Conservation (phyloP, 2,329 filamentous ascomycete genomes). For the Talaromyces sp. region DNA sequence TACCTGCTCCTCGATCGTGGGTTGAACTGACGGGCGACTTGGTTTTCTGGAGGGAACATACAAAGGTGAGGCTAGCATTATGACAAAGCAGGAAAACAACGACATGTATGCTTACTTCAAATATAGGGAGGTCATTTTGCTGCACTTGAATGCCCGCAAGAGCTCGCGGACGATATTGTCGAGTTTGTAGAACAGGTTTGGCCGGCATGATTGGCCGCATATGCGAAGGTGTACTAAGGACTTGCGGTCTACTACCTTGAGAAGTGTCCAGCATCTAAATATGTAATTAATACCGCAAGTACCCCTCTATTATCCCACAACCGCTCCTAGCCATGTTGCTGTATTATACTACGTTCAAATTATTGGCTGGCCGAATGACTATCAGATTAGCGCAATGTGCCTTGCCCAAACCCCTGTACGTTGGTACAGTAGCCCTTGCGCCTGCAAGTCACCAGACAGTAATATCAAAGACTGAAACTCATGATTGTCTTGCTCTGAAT, state of each 20-base stretch:
- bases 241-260: background rate
- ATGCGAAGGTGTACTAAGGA: background rate
- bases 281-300: background rate
- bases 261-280: background rate
- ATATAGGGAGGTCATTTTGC: conserved; percentile 54
- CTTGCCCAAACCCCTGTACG: background rate
- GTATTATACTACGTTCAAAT: background rate
- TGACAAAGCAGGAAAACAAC: background rate
- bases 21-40: conserved; percentile 37
- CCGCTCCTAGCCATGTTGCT: background rate
- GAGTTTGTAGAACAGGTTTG: conserved; percentile 33
- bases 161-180: conserved; percentile 44
- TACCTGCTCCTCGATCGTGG: conserved; percentile 38
- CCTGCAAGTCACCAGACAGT: background rate
- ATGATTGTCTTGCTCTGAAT: background rate
- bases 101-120: background rate
- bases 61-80: conserved; percentile 26
- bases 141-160: conserved; percentile 40
- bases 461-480: background rate
- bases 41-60: conserved; percentile 36
- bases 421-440: background rate
- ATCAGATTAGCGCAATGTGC: background rate
- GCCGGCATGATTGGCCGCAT: conserved; percentile 15
- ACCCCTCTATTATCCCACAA: background rate
- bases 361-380: background rate